phyloP scores from a whole-genome alignment of 1,139 yeast species.

The Hansenula lynferdii region DNA sequence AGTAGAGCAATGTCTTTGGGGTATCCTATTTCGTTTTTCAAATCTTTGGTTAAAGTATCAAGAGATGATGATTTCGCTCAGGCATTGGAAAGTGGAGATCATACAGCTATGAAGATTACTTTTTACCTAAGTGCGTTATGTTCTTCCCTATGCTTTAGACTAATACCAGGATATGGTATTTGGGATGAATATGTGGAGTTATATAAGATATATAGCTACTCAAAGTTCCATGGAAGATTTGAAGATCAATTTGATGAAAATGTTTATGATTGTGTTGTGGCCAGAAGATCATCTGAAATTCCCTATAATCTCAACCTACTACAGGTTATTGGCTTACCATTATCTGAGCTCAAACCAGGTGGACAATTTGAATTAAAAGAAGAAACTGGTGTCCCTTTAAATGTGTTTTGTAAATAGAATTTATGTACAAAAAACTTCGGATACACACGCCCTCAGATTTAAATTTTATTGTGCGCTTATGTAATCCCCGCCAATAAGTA shows the following conservation, averaged over 20 bases:
- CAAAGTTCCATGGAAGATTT: not conserved
- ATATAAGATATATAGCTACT: conserved; percentile 4
- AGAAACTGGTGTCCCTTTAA: not conserved
- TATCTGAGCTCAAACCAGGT: not conserved
- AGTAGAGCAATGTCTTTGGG: not conserved
- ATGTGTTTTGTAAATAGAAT: too few relatives aligned
- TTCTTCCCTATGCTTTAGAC: not conserved
- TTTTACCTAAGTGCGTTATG: not conserved
- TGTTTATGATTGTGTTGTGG: not conserved
- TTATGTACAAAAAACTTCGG: too few relatives aligned
- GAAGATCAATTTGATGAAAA: conserved; percentile 1
- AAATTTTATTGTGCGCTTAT: too few relatives aligned
- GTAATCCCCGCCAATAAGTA: too few relatives aligned
- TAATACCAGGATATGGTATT: not conserved
- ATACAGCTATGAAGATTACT: conserved; percentile 2
- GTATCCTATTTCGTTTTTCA: not conserved
- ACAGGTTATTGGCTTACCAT: not conserved
- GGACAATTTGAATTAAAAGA: not conserved
- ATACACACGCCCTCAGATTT: too few relatives aligned
- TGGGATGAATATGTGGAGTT: conserved; percentile 18
- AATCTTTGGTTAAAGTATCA: not conserved
- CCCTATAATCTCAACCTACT: not conserved
- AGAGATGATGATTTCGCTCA: not conserved
- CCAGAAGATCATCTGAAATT: not conserved
- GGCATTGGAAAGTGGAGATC: not conserved